Evolutionary conservation across 371 early-diverging fungal species (phyloP).

Genomic region (Smittium mucronatum): DNA sequence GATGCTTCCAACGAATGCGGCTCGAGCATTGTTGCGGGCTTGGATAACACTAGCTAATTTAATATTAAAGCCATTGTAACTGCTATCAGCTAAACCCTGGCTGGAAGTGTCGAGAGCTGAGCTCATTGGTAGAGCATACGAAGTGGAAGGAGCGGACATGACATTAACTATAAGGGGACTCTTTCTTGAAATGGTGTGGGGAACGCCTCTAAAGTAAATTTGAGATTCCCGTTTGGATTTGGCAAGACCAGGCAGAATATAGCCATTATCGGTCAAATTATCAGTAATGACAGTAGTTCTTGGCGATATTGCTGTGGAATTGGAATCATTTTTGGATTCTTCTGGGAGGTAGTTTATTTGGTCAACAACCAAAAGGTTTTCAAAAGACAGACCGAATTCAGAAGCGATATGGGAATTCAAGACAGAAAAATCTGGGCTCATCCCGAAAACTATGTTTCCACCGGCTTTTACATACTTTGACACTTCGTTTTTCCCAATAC

Average conservation of each 20-base stretch:
- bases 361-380: slow-evolving; percentile 54
- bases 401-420: slow-evolving; percentile 59
- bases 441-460: slow-evolving; percentile 78
- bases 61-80: slow-evolving; percentile 37
- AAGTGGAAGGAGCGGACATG: slow-evolving; percentile 45
- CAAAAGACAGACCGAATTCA: slow-evolving; percentile 79
- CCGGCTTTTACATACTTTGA: slow-evolving; percentile 77
- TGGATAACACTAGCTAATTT: slow-evolving; percentile 70
- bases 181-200: slow-evolving; percentile 39
- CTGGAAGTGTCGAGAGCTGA: slow-evolving; percentile 11
- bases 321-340: slow-evolving; percentile 13
- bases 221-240: slow-evolving; percentile 23
- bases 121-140: slow-evolving; percentile 41
- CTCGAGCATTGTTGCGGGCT: slow-evolving; percentile 76
- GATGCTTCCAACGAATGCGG: slow-evolving; percentile 66
- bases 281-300: background rate
- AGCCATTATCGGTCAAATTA: slow-evolving; percentile 1
- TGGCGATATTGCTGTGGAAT: background rate
- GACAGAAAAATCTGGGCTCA: slow-evolving; percentile 40
- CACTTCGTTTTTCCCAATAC: slow-evolving; percentile 41
- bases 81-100: slow-evolving; percentile 27
- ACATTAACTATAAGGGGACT: slow-evolving; percentile 45
- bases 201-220: slow-evolving; percentile 64
- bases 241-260: slow-evolving; percentile 7
- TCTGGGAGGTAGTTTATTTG: slow-evolving; percentile 37